Percentiles rank a stretch among this genome's conserved stretches.
phyloP scores from a whole-genome alignment of 768 basidiomycete species.

The Boletus rufocinnamomeus region DNA sequence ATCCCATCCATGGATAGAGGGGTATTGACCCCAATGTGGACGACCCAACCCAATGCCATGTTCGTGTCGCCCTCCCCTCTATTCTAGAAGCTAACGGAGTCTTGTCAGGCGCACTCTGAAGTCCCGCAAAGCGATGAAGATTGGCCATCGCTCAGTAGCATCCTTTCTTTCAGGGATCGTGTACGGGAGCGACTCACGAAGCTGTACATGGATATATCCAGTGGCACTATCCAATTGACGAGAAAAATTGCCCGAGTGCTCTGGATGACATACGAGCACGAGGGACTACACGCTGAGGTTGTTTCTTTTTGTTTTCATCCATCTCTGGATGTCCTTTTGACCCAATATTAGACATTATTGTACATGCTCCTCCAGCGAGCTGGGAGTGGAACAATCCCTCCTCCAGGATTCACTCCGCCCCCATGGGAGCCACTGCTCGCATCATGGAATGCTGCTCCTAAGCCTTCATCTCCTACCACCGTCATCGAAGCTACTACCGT shows the following conservation, averaged over 20 bases:
- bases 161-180: constrained; percentile 76
- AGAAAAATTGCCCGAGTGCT: constrained; percentile 76
- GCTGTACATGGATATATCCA: constrained; percentile 72
- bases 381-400: constrained; percentile 76
- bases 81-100: constrained; percentile 1
- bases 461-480: constrained; percentile 46
- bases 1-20: constrained; percentile 49
- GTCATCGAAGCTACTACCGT: constrained; percentile 61
- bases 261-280: constrained; percentile 91
- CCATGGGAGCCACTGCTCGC: constrained; percentile 61
- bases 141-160: constrained; percentile 76
- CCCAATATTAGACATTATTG: constrained; percentile 62
- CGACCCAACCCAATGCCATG: constrained; percentile 84
- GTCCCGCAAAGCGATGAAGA: constrained; percentile 80
- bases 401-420: constrained; percentile 71
- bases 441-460: constrained; percentile 48
- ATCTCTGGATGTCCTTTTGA: constrained; percentile 6
- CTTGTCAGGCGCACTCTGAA: constrained; percentile 75
- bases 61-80: constrained; percentile 38
- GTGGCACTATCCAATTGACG: constrained; percentile 50
- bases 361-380: constrained; percentile 92
- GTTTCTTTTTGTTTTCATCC: not conserved
- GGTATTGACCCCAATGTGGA: constrained; percentile 97
- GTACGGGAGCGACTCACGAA: constrained; percentile 71
- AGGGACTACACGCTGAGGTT: constrained; percentile 83